phyloP scores from a whole-genome alignment of 495 filamentous ascomycete species.

The Podospora pseudocomata region DNA sequence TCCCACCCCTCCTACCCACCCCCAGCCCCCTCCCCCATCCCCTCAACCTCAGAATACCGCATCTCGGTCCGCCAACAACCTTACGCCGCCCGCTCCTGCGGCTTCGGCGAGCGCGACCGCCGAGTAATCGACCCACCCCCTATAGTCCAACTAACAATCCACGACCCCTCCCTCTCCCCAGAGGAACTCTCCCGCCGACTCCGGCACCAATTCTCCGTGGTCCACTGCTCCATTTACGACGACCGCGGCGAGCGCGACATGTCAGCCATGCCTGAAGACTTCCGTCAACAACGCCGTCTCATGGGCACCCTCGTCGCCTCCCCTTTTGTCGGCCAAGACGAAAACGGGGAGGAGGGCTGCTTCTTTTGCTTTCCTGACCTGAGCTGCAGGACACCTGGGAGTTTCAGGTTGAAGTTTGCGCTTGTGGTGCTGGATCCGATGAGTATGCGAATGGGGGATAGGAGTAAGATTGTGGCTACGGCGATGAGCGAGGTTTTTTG shows the following conservation, averaged over 20 bases:
- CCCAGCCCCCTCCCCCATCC: slow-evolving; percentile 20
- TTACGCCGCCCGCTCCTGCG: slow-evolving; percentile 82
- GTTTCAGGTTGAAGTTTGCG: slow-evolving; percentile 79
- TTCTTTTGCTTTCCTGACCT: slow-evolving; percentile 97
- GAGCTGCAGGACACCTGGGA: slow-evolving; percentile 81
- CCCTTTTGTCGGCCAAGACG: slow-evolving; percentile 66
- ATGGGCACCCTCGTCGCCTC: slow-evolving; percentile 77
- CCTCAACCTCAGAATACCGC: slow-evolving; percentile 27
- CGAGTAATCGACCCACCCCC: slow-evolving; percentile 93
- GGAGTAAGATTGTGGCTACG: slow-evolving; percentile 59
- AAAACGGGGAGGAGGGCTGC: slow-evolving; percentile 63
- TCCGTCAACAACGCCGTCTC: slow-evolving; percentile 60
- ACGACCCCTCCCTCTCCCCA: slow-evolving; percentile 53
- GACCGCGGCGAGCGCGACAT: slow-evolving; percentile 57
- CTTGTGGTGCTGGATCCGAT: slow-evolving; percentile 72
- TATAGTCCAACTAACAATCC: slow-evolving; percentile 80
- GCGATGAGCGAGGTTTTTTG: slow-evolving; percentile 75
- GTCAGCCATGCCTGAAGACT: slow-evolving; percentile 56
- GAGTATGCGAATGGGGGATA: slow-evolving; percentile 45
- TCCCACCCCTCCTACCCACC: slow-evolving; percentile 36
- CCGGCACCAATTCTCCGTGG: slow-evolving; percentile 71
- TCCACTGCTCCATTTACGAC: slow-evolving; percentile 78
- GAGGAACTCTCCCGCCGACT: slow-evolving; percentile 57
- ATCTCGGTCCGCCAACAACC: slow-evolving; percentile 88
- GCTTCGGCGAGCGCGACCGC: slow-evolving; percentile 89